These are phyloP conservation scores for Monocercomonoides exilis DNA, from an alignment of 78 protist genomes.

Conservation along the genomic window DNA sequence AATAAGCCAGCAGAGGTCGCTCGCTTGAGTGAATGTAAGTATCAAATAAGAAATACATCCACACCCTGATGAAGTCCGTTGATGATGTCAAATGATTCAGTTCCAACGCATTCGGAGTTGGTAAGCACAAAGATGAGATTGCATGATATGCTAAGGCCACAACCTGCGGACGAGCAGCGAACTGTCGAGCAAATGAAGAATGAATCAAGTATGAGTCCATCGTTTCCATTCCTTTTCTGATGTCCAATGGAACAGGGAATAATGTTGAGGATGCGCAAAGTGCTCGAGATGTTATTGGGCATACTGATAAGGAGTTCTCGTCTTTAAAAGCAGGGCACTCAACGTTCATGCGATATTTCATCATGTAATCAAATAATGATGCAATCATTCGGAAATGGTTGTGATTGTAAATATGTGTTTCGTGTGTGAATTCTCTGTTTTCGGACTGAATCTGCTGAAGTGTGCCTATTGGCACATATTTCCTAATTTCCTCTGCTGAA, in stretches of 20 bases:
- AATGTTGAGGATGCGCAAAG: neutral
- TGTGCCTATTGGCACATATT: constrained; percentile 29
- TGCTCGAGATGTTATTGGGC: too few relatives aligned
- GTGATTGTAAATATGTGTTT: constrained; percentile 50
- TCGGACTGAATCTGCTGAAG: constrained; percentile 43
- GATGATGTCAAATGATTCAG: too few relatives aligned
- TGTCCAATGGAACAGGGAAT: neutral
- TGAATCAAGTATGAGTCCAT: neutral
- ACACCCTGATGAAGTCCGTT: neutral
- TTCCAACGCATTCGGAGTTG: neutral
- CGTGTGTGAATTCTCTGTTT: constrained; percentile 52
- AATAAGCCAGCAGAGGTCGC: neutral
- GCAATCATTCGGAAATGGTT: constrained; percentile 40
- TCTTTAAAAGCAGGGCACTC: neutral
- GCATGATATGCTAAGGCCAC: neutral
- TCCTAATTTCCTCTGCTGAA: neutral
- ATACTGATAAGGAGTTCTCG: too few relatives aligned
- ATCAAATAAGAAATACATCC: constrained; percentile 5
- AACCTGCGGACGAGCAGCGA: neutral
- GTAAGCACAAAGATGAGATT: neutral
- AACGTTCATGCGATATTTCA: neutral
- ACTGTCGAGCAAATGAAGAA: neutral
- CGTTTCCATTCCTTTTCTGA: neutral
- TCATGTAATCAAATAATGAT: neutral
- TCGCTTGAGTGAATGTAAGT: constrained; percentile 12